Base-by-base conservation (phyloP, 148 eudicot genomes). In the Linanthus parryae region DNA sequence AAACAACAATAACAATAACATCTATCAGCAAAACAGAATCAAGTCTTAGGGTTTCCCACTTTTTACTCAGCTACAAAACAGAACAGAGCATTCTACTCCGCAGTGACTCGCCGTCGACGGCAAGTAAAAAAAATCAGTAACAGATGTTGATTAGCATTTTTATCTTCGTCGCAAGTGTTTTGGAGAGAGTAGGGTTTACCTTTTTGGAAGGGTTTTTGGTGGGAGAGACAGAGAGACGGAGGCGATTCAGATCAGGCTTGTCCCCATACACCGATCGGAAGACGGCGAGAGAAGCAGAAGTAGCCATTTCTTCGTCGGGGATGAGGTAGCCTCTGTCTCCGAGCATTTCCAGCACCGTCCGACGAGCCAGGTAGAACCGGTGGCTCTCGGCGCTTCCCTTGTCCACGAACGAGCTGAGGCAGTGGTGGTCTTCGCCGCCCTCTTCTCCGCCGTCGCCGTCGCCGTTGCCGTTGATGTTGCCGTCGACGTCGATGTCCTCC, bases 311-410 rank as follows among this genome's bases (percentile, higher is more conserved):
- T 2, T 26, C 25, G 5, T 61, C 67, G 18, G 57, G 16, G 23
- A 56, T 48, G 0, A 11, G 3, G 34, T 45, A 68, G 34, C 67
- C 67, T 44, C 73, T 56, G 67, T 68, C 73, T 27, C 45, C 15
- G 15, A 68, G 52, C 73, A 68, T 68, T 50, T 68, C 67, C 14
- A 56, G 29, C 20, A 56, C 38, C 19, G 73, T 68, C 2, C 63
- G 58, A 3, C 66, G 73, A 16, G 73, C 63, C 43, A 68, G 15
- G 28, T 48, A 56, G 44, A 48, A 42, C 25, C 63, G 48, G 16
- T 19, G 58, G 48, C 67, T 56, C 56, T 61, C 58, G 20, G 44
- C 29, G 41, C 47, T 36, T 13, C 67, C 72, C 47, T 2, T 4
- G 34, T 19, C 58, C 11, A 19, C 48, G 18, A 31, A 17, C 58